These are phyloP conservation scores for Erodium maritimum DNA, from an alignment of 345 rosid species.

Conservation along the genomic window DNA sequence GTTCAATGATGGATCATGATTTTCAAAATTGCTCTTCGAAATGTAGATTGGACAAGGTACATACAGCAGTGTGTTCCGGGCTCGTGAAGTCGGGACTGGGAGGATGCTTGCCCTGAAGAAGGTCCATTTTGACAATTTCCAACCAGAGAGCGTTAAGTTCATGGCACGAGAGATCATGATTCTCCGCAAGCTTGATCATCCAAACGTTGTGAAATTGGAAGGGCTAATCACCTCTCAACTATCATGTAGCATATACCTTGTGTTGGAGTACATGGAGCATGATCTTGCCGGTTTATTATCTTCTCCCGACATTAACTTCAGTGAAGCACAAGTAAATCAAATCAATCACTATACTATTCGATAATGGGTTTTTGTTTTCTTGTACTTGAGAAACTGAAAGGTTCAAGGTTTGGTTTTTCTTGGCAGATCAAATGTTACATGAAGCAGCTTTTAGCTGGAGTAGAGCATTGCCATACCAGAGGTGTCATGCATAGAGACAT, in stretches of 20 bases:
- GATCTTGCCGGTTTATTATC: conserved; percentile 32
- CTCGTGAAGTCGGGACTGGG: conserved; percentile 25
- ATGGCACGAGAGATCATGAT: conserved; percentile 36
- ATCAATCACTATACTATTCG: conserved; percentile 4
- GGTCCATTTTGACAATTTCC: conserved; percentile 30
- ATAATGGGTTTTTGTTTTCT: background rate
- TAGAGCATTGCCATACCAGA: conserved; percentile 30
- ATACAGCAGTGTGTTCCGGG: conserved; percentile 32
- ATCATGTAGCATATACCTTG: conserved; percentile 31
- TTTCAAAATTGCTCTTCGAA: background rate
- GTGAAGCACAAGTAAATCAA: conserved; percentile 31
- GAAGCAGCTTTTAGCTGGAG: conserved; percentile 27
- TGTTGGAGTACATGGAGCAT: conserved; percentile 40
- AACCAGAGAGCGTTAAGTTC: conserved; percentile 32
- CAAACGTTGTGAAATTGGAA: conserved; percentile 26
- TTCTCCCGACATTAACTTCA: conserved; percentile 21
- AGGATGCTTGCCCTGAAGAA: conserved; percentile 35
- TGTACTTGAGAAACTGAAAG: background rate
- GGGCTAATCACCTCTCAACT: conserved; percentile 33
- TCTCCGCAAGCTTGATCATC: conserved; percentile 31
- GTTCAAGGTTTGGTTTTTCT: background rate
- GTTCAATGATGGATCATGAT: no score
- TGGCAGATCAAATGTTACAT: conserved; percentile 32
- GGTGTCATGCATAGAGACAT: conserved; percentile 38
- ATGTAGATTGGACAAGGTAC: conserved; percentile 41